Conservation (phyloP, 1,284 basidiomycete species). For the Ceratobasidium sp. region DNA sequence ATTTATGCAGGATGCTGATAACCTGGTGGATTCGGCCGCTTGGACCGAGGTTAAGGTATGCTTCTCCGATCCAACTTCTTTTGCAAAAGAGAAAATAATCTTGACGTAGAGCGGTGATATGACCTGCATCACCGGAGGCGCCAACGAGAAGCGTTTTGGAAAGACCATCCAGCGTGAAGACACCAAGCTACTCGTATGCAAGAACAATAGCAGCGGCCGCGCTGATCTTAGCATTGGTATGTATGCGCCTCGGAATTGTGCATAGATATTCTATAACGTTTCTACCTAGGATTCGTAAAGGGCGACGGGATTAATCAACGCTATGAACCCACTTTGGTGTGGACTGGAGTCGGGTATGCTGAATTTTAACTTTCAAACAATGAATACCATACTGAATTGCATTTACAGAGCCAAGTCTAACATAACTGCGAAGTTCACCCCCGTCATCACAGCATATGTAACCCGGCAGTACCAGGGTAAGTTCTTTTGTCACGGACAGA, state of each 20-base stretch:
- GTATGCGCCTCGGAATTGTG: background rate
- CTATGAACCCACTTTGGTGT: background rate
- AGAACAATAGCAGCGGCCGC: conserved; percentile 31
- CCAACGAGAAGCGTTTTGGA: conserved; percentile 26
- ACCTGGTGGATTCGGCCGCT: conserved; percentile 22
- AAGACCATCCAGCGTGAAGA: conserved; percentile 3
- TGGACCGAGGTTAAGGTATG: conserved; percentile 31
- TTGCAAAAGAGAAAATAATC: too few relatives aligned
- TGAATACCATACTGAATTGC: background rate
- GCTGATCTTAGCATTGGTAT: conserved; percentile 41
- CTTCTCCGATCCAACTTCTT: too few relatives aligned
- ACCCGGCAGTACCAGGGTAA: conserved; percentile 28
- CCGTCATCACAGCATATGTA: conserved; percentile 23
- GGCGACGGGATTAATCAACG: conserved; percentile 35
- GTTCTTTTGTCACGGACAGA: too few relatives aligned
- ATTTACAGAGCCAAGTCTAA: conserved; percentile 25
- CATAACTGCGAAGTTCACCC: conserved; percentile 26
- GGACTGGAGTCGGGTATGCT: conserved; percentile 32
- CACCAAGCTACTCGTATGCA: conserved; percentile 39
- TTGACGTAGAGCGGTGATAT: conserved; percentile 30
- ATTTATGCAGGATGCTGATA: background rate
- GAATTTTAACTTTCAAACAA: background rate
- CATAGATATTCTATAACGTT: too few relatives aligned
- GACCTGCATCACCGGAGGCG: conserved; percentile 4
- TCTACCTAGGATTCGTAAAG: conserved; percentile 11